Percentiles rank a stretch among this genome's conserved stretches.
These are phyloP conservation scores for Talaromyces nanjingensis DNA, from an alignment of 495 filamentous ascomycete species.

Conservation along the genomic window DNA sequence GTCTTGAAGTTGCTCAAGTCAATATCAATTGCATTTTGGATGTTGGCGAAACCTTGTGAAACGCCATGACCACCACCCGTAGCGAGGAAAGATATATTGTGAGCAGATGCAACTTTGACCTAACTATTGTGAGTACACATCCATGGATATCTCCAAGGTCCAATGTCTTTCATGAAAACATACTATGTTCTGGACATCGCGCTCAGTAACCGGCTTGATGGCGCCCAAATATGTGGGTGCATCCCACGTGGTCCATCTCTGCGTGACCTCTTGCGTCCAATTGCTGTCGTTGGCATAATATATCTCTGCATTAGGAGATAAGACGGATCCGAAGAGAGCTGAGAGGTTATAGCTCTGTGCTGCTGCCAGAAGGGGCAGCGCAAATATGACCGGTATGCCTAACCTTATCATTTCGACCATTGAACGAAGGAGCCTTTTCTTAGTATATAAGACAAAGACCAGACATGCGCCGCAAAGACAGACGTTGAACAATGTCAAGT, in stretches of 20 bases:
- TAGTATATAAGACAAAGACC: neutral
- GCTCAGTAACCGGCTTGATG: conserved; percentile 19
- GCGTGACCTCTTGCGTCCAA: conserved; percentile 1
- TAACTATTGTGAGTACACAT: neutral
- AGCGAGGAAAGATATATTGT: conserved; percentile 29
- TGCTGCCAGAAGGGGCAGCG: conserved; percentile 2
- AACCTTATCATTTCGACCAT: neutral
- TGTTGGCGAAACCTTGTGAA: conserved; percentile 10
- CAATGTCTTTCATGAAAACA: neutral
- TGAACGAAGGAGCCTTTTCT: neutral
- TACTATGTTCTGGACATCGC: conserved; percentile 23
- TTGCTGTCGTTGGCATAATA: neutral
- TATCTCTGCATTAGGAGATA: conserved; percentile 1
- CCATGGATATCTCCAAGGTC: neutral
- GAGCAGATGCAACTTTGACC: conserved; percentile 16
- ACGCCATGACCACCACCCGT: conserved; percentile 26
- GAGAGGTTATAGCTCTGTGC: neutral
- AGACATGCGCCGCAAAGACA: neutral
- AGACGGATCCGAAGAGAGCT: neutral
- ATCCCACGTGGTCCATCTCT: conserved; percentile 15
- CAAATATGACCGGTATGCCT: neutral
- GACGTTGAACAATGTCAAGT: too few species aligned
- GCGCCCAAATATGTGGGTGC: conserved; percentile 21
- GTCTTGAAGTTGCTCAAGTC: conserved; percentile 24
- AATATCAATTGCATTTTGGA: conserved; percentile 22